A percentile compares a stretch with the other conserved stretches of the same genome.
phyloP scores from a whole-genome alignment of 1,284 basidiomycete species.

The Takashimella koratensis region DNA sequence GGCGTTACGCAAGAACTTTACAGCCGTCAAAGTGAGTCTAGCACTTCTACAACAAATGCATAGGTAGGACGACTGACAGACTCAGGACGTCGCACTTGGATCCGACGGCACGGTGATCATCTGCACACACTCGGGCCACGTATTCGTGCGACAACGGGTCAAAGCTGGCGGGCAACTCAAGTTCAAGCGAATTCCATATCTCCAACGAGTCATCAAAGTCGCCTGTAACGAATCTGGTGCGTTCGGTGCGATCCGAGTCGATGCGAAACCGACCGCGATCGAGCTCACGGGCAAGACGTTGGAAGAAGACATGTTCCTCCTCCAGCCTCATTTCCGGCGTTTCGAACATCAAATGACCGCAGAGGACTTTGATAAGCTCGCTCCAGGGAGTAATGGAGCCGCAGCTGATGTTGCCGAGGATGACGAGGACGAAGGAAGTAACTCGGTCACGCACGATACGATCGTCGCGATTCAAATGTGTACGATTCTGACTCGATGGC shows the following conservation, averaged over 20 bases:
- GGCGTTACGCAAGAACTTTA: slow-evolving; percentile 81
- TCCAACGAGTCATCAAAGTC: slow-evolving; percentile 82
- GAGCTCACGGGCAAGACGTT: slow-evolving; percentile 60
- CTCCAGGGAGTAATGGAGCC: not conserved
- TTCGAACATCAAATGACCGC: slow-evolving; percentile 45
- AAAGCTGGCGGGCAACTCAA: slow-evolving; percentile 63
- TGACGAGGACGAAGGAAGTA: slow-evolving; percentile 46
- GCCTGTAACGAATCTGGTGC: slow-evolving; percentile 84
- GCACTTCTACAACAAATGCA: not conserved
- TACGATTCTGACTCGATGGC: slow-evolving; percentile 41
- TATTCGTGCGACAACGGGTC: slow-evolving; percentile 71
- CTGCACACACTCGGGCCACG: slow-evolving; percentile 91
- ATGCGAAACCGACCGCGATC: slow-evolving; percentile 63
- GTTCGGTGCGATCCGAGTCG: slow-evolving; percentile 78
- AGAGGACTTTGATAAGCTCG: slow-evolving; percentile 33
- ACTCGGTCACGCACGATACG: slow-evolving; percentile 46
- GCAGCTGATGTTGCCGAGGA: slow-evolving; percentile 27
- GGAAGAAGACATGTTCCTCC: slow-evolving; percentile 62
- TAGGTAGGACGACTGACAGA: slow-evolving; percentile 2
- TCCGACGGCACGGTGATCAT: slow-evolving; percentile 84
- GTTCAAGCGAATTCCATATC: slow-evolving; percentile 73
- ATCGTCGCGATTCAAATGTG: slow-evolving; percentile 41
- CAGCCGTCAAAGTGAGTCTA: slow-evolving; percentile 65
- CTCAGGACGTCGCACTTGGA: slow-evolving; percentile 81
- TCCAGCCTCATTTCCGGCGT: slow-evolving; percentile 58